These are phyloP conservation scores for Colletotrichum nymphaeae DNA, from an alignment of 2,329 filamentous ascomycete species.

Conservation along the genomic window DNA sequence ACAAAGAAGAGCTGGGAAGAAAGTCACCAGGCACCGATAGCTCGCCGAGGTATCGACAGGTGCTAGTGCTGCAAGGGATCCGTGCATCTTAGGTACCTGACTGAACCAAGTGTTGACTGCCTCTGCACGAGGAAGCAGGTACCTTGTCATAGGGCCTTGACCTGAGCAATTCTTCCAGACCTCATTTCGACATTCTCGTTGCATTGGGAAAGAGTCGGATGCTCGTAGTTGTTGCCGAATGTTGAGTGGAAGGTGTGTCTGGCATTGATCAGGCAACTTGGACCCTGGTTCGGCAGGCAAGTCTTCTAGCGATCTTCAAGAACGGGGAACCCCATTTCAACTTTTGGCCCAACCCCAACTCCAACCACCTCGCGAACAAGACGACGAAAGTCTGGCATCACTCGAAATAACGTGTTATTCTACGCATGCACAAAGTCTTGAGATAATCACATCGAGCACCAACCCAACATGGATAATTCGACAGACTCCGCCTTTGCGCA, in stretches of 20 bases:
- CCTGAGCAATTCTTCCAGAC: neutral
- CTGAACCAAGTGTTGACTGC: neutral
- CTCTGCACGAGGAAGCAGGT: neutral
- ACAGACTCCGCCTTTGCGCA: slow-evolving; percentile 44
- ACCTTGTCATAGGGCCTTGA: neutral
- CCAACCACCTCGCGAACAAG: neutral
- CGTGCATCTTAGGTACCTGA: neutral
- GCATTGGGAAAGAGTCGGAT: neutral
- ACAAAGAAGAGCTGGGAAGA: neutral
- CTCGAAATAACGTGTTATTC: neutral
- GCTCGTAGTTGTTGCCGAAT: neutral
- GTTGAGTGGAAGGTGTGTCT: neutral
- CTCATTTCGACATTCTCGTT: neutral
- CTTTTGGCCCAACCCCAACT: neutral
- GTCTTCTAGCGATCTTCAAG: neutral
- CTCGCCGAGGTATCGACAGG: neutral
- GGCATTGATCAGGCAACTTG: neutral
- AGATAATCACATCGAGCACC: neutral
- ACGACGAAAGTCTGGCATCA: neutral
- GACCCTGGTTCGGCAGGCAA: neutral
- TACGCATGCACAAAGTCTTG: neutral
- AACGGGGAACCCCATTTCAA: no score
- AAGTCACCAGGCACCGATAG: neutral
- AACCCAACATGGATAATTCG: neutral
- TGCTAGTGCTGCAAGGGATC: neutral